phyloP scores from a whole-genome alignment of 352 stramenopile species.

The Pythium periplocum region DNA sequence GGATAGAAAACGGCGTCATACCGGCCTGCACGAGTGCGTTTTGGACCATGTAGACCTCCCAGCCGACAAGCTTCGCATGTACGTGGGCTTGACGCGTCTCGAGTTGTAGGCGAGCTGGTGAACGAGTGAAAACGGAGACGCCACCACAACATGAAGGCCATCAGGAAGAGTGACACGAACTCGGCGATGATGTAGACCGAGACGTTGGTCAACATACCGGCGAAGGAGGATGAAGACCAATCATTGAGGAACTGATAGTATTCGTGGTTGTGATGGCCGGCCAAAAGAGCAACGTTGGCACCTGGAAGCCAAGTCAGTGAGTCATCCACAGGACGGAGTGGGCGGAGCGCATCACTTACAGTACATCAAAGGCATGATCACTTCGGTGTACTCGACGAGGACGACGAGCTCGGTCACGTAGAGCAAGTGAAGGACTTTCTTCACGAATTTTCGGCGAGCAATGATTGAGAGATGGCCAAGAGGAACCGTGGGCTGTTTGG shows the following conservation, averaged over 20 bases:
- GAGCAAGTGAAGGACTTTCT: constrained; percentile 9
- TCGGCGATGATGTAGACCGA: constrained; percentile 19
- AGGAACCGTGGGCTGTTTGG: neutral
- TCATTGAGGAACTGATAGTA: constrained; percentile 20
- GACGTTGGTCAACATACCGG: constrained; percentile 9
- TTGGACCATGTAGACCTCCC: too few relatives aligned
- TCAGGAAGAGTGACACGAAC: constrained; percentile 12
- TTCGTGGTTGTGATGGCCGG: constrained; percentile 6
- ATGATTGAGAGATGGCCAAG: neutral
- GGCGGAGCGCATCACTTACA: neutral
- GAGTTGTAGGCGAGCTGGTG: too few relatives aligned
- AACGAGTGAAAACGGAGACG: too few relatives aligned
- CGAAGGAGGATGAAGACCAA: constrained; percentile 6
- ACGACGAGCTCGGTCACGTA: constrained; percentile 22
- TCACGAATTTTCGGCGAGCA: neutral
- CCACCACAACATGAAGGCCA: too few relatives aligned
- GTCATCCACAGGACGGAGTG: neutral
- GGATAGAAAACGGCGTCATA: too few relatives aligned
- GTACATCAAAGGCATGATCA: constrained; percentile 23
- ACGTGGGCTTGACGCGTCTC: too few relatives aligned
- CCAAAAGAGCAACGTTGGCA: constrained; percentile 12
- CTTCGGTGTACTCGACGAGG: constrained; percentile 23
- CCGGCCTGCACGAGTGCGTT: too few relatives aligned
- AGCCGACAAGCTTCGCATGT: too few relatives aligned
- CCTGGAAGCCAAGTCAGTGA: constrained; percentile 4